Evolutionary conservation across 495 filamentous ascomycete genomes (phyloP).

Genomic region (Penicillium subrubescens): DNA sequence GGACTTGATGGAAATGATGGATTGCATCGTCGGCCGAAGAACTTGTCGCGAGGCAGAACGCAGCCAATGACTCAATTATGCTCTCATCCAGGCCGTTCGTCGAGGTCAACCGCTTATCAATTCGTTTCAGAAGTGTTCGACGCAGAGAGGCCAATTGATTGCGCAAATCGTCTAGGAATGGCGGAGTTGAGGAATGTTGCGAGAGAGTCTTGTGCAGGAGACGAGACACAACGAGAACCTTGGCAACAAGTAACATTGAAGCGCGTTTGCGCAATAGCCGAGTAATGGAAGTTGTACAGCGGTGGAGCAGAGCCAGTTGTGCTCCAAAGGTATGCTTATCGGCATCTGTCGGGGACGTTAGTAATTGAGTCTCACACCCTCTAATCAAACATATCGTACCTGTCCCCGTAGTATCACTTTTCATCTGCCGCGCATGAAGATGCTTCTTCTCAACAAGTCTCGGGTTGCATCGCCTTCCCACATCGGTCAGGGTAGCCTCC

Average conservation of each 20-base stretch:
- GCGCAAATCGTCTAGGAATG: slow-evolving; percentile 62
- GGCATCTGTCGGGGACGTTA: slow-evolving; percentile 44
- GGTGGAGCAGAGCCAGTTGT: slow-evolving; percentile 64
- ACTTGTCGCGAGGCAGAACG: slow-evolving; percentile 81
- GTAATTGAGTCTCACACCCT: slow-evolving; percentile 21
- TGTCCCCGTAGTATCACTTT: slow-evolving; percentile 44
- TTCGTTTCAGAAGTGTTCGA: slow-evolving; percentile 60
- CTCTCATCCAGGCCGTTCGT: slow-evolving; percentile 48
- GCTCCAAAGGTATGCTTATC: slow-evolving; percentile 59
- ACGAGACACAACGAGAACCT: slow-evolving; percentile 77
- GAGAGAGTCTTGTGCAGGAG: slow-evolving; percentile 68
- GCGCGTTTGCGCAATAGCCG: slow-evolving; percentile 60
- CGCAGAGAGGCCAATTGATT: slow-evolving; percentile 63
- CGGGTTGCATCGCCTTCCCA: slow-evolving; percentile 79
- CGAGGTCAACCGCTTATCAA: slow-evolving; percentile 68
- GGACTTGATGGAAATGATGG: slow-evolving; percentile 75
- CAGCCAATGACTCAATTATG: slow-evolving; percentile 72
- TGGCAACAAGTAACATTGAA: slow-evolving; percentile 69
- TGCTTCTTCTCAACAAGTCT: slow-evolving; percentile 68
- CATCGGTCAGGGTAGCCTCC: slow-evolving; percentile 66
- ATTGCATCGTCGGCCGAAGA: slow-evolving; percentile 81
- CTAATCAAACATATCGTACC: slow-evolving; percentile 37
- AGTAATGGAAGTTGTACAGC: slow-evolving; percentile 55
- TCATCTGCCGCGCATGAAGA: slow-evolving; percentile 61
- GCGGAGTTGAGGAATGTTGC: slow-evolving; percentile 49